These are phyloP conservation scores for Allodekkera sacchari DNA, from an alignment of 805 yeast genomes.

Conservation along the genomic window DNA sequence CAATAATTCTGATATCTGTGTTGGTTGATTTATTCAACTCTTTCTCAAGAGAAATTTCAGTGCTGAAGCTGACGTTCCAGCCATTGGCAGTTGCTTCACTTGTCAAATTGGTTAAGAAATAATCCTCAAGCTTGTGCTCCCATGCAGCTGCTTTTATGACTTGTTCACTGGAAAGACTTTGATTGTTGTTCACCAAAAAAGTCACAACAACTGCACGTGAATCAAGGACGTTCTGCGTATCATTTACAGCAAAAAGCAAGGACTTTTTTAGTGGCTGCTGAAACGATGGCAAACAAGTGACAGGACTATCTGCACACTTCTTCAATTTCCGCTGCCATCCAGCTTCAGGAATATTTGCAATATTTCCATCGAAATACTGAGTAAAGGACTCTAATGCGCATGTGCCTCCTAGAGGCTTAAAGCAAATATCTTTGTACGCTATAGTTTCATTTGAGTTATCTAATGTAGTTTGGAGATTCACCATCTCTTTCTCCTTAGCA, in stretches of 20 bases:
- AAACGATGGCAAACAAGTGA: constrained; percentile 80
- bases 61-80: constrained; percentile 61
- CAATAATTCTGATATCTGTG: constrained; percentile 64
- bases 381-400: constrained; percentile 86
- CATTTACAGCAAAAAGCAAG: constrained; percentile 56
- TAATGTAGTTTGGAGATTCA: constrained; percentile 19
- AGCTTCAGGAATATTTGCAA: constrained; percentile 35
- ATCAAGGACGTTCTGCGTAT: constrained; percentile 34
- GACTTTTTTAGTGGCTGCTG: constrained; percentile 81
- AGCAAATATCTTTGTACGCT: constrained; percentile 61
- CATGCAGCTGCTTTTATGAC: constrained; percentile 41
- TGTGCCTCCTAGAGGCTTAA: constrained; percentile 69
- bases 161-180: constrained; percentile 32
- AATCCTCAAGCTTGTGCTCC: constrained; percentile 62
- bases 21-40: constrained; percentile 78
- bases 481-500: constrained; percentile 56
- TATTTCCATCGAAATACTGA: constrained; percentile 72
- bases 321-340: constrained; percentile 49
- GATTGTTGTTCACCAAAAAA: constrained; percentile 51
- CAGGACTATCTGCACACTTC: constrained; percentile 72
- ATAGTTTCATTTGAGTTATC: constrained; percentile 10
- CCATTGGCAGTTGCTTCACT: constrained; percentile 43
- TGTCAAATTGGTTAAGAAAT: constrained; percentile 33
- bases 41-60: constrained; percentile 77
- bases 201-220: constrained; percentile 75